Evolutionary conservation across 257 asterid species (phyloP), one percentile per base, ranked within the genome.

Genomic region (Osmanthus fragrans): DNA sequence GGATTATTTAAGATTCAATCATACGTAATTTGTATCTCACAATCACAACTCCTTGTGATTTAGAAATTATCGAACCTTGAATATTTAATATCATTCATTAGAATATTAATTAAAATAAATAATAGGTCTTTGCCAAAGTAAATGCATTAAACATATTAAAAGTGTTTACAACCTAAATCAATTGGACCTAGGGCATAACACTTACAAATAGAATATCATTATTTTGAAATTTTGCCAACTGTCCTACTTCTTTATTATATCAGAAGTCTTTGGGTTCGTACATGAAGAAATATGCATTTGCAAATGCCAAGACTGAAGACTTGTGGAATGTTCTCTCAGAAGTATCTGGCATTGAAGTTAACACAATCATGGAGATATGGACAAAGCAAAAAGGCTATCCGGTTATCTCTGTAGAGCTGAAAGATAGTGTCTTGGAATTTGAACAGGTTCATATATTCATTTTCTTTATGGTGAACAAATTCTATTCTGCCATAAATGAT

Each of bases 321-420:
- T 70, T 86, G 39, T 86, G 87, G 89, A 74, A 54, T 33, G 89
- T 84, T 82, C 75, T 83, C 39, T 68, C 84, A 8, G 89, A 86
- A 81, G 77, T 76, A 71, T 86, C 89, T 29, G 87, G 86, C 21
- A 69, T 79, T 5, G 81, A 74, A 45, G 81, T 86, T 30, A 77
- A 79, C 81, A 83, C 49, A 63, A 77, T 83, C 37, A 86, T 83
- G 87, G 68, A 82, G 56, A 49, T 37, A 27, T 86, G 89, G 89
- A 86, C 89, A 63, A 81, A 86, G 83, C 83, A 86, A 72, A 81
- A 81, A 23, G 87, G 89, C 64, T 83, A 86, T 71, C 89, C 89
- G 19, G 78, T 86, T 77, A 77, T 86, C 74, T 66, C 86, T 7
- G 84, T 79, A 18, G 68, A 77, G 72, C 76, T 74, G 66, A 81